phyloP scores from a whole-genome alignment of 148 eudicot species.

The Nyssa sinensis region DNA sequence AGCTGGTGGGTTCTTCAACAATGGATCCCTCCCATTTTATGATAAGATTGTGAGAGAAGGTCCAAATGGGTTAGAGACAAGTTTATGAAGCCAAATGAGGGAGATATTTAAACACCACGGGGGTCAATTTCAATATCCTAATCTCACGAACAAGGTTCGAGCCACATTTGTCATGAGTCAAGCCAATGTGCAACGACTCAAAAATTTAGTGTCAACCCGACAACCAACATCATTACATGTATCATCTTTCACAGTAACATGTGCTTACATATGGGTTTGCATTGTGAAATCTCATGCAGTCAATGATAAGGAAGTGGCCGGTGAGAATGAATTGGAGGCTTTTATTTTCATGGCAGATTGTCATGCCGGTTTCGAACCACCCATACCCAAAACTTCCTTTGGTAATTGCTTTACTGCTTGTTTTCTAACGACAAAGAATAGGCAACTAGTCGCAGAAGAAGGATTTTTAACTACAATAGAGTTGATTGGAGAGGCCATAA shows the following conservation, averaged over 20 bases:
- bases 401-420: slow-evolving; percentile 21
- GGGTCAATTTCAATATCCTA: not conserved
- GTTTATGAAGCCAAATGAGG: slow-evolving; percentile 4
- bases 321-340: not conserved
- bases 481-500: slow-evolving; percentile 12
- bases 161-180: slow-evolving; percentile 21
- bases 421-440: not conserved
- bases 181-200: slow-evolving; percentile 13
- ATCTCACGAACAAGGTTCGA: slow-evolving; percentile 12
- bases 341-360: slow-evolving; percentile 14
- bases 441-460: not conserved
- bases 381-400: slow-evolving; percentile 20
- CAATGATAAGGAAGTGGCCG: not conserved
- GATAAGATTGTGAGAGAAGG: slow-evolving; percentile 16
- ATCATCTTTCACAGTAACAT: slow-evolving; percentile 14
- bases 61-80: slow-evolving; percentile 2
- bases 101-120: not conserved
- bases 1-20: no score
- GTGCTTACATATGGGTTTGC: slow-evolving; percentile 26
- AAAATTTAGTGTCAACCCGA: slow-evolving; percentile 7
- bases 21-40: slow-evolving; percentile 18
- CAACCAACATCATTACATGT: not conserved
- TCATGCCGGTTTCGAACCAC: slow-evolving; percentile 24
- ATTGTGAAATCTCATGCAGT: slow-evolving; percentile 8
- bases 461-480: slow-evolving; percentile 19